These are phyloP conservation scores for Lunasporangiospora selenospora DNA, from an alignment of 192 early-diverging fungal species.

Conservation along the genomic window DNA sequence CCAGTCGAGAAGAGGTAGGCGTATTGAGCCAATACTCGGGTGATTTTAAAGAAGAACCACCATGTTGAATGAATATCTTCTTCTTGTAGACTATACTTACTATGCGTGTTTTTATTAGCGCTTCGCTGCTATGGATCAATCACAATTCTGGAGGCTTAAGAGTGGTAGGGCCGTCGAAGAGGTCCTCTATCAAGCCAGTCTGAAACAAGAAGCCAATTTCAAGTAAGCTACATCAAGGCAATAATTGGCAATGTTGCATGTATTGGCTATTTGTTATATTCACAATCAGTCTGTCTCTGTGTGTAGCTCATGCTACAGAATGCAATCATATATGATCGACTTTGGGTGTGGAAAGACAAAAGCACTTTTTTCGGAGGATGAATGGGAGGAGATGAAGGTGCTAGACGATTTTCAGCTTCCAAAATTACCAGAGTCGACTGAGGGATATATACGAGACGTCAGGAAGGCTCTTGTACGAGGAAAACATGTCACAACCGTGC, in stretches of 20 bases:
- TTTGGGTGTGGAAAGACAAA: constrained; percentile 31
- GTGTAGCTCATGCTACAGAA: constrained; percentile 7
- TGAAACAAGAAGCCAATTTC: constrained; percentile 19
- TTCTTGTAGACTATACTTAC: neutral
- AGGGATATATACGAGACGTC: constrained; percentile 10
- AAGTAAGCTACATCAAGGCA: constrained; percentile 7
- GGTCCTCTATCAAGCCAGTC: constrained; percentile 4
- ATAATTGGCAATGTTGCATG: too few relatives aligned
- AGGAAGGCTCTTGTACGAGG: constrained; percentile 28
- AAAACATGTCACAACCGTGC: constrained; percentile 24
- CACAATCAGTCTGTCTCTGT: neutral
- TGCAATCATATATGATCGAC: constrained; percentile 29
- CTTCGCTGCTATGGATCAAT: constrained; percentile 29
- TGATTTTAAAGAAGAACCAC: too few relatives aligned
- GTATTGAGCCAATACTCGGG: too few relatives aligned
- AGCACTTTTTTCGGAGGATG: constrained; percentile 19
- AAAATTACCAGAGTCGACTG: constrained; percentile 11
- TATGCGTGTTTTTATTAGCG: constrained; percentile 20
- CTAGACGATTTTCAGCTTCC: constrained; percentile 24
- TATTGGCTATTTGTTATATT: neutral
- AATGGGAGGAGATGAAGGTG: constrained; percentile 32
- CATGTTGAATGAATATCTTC: too few relatives aligned
- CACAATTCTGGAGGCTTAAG: constrained; percentile 30
- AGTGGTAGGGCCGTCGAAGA: constrained; percentile 31
- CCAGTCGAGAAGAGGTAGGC: neutral